Percentiles rank a stretch among this genome's conserved stretches.
Conservation (phyloP, 768 basidiomycete genomes). For the Termitomyces sp. region DNA sequence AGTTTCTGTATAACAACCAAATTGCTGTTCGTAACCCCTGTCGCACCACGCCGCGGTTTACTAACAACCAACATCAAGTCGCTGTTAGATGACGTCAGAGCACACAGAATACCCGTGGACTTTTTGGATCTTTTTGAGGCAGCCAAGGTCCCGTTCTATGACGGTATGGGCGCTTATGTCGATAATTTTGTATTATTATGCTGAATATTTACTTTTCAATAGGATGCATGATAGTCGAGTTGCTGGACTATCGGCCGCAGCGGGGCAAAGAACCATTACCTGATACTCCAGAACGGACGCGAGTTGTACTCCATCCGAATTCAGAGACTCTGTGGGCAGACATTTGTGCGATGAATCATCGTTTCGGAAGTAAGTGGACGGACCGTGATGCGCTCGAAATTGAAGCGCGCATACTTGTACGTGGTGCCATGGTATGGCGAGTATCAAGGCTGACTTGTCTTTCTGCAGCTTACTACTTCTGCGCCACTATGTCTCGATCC, state of each 20-base stretch:
- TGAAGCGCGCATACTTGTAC: slow-evolving; percentile 69
- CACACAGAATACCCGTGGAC: slow-evolving; percentile 80
- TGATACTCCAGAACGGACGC: slow-evolving; percentile 56
- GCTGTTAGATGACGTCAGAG: slow-evolving; percentile 77
- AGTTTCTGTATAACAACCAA: slow-evolving; percentile 77
- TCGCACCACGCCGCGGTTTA: neutral
- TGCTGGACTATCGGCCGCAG: slow-evolving; percentile 69
- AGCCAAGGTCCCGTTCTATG: slow-evolving; percentile 73
- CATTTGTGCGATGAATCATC: slow-evolving; percentile 64
- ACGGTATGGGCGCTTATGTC: slow-evolving; percentile 46
- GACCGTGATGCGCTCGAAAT: slow-evolving; percentile 69
- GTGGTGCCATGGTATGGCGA: slow-evolving; percentile 17
- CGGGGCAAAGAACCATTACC: slow-evolving; percentile 50
- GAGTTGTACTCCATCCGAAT: slow-evolving; percentile 74
- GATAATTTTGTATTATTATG: neutral
- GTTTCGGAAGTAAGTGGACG: slow-evolving; percentile 53
- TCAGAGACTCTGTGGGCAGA: slow-evolving; percentile 77
- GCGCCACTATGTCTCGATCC: slow-evolving; percentile 78
- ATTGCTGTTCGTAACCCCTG: slow-evolving; percentile 44
- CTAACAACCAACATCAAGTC: slow-evolving; percentile 37
- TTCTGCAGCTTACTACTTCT: slow-evolving; percentile 59
- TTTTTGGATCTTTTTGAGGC: slow-evolving; percentile 78
- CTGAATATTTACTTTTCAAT: neutral
- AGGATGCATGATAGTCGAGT: slow-evolving; percentile 86
- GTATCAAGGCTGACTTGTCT: slow-evolving; percentile 4